These are phyloP conservation scores for Chlorociboria aeruginascens DNA, from an alignment of 495 filamentous ascomycete species.

Conservation along the genomic window DNA sequence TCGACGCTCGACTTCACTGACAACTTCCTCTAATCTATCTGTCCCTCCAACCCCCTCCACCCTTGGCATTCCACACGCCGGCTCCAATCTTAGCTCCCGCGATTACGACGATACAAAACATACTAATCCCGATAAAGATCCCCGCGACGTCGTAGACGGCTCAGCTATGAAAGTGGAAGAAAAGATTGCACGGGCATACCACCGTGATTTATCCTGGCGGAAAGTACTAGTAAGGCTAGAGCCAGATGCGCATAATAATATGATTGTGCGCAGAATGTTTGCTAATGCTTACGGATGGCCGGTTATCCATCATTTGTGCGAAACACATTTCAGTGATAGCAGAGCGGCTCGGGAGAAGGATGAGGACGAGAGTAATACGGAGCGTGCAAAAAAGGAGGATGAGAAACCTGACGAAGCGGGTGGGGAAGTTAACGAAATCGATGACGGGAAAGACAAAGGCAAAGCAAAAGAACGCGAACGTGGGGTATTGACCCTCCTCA, in stretches of 20 bases:
- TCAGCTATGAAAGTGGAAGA: constrained; percentile 81
- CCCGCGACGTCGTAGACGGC: constrained; percentile 36
- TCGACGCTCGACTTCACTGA: neutral
- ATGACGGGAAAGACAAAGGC: too few species aligned
- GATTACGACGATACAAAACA: constrained; percentile 20
- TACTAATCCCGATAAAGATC: constrained; percentile 19
- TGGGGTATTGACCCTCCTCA: constrained; percentile 1
- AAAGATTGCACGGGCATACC: constrained; percentile 93
- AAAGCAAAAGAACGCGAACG: constrained; percentile 4
- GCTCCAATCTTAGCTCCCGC: constrained; percentile 7
- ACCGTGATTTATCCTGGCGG: constrained; percentile 79
- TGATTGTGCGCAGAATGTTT: constrained; percentile 90
- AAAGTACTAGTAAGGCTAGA: constrained; percentile 93
- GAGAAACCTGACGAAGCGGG: constrained; percentile 28
- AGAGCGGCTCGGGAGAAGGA: constrained; percentile 47
- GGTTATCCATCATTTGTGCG: constrained; percentile 83
- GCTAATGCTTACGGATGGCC: constrained; percentile 98
- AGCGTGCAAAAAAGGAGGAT: constrained; percentile 28
- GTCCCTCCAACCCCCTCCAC: neutral
- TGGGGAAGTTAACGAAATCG: constrained; percentile 17
- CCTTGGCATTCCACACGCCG: constrained; percentile 1
- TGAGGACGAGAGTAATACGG: constrained; percentile 28
- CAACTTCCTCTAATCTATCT: neutral
- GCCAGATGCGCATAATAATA: constrained; percentile 97
- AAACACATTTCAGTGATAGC: constrained; percentile 77